Conservation (phyloP, 768 basidiomycete genomes). For the Mycena capillaripes region DNA sequence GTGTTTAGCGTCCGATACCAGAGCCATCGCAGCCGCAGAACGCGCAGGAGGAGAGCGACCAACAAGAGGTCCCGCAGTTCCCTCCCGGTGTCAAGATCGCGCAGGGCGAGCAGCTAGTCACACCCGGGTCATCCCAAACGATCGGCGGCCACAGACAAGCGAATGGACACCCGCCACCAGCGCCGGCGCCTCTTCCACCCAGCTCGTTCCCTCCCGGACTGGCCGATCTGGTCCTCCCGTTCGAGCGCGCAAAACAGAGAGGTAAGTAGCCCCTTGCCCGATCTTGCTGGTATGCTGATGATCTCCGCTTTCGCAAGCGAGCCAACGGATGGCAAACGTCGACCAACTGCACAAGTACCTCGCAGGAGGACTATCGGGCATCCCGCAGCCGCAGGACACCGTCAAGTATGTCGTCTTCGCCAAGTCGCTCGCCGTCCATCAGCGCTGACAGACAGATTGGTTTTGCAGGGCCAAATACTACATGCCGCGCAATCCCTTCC, state of each 20-base stretch:
- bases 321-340: slow-evolving; percentile 88
- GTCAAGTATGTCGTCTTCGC: slow-evolving; percentile 76
- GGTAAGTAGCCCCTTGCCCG: slow-evolving; percentile 61
- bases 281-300: neutral
- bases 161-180: slow-evolving; percentile 34
- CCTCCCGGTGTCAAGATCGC: slow-evolving; percentile 78
- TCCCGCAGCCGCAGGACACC: slow-evolving; percentile 94
- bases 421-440: neutral
- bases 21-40: neutral
- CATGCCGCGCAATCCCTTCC: slow-evolving; percentile 91
- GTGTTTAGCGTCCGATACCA: slow-evolving; percentile 10
- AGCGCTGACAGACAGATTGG: neutral
- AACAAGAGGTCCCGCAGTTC: slow-evolving; percentile 58
- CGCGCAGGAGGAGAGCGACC: neutral
- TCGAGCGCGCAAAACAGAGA: slow-evolving; percentile 97
- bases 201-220: slow-evolving; percentile 84
- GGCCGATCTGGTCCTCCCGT: slow-evolving; percentile 95
- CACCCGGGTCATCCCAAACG: slow-evolving; percentile 37
- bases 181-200: slow-evolving; percentile 39
- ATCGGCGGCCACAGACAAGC: slow-evolving; percentile 64
- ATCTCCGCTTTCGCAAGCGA: slow-evolving; percentile 54
- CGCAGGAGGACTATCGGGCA: slow-evolving; percentile 86
- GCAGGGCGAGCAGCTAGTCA: slow-evolving; percentile 56
- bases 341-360: slow-evolving; percentile 93
- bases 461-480: slow-evolving; percentile 96